phyloP scores from a whole-genome alignment of 108 stramenopile genomes.

The Conticribra guillardii region DNA sequence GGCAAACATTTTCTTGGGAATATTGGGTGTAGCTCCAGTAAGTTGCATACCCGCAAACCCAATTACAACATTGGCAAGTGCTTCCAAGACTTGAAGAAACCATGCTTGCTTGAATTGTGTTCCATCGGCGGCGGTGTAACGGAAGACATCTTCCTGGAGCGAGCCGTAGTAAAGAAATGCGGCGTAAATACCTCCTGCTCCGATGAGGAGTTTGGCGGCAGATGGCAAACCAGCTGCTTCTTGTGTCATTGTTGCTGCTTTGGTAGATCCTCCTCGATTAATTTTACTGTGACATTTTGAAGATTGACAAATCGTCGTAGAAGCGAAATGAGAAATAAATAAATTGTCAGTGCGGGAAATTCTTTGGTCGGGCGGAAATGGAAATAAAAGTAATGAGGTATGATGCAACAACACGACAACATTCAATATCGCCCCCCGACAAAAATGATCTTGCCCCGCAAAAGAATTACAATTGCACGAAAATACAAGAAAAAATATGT shows the following conservation, averaged over 20 bases:
- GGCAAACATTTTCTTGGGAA: constrained; percentile 85
- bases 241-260: constrained; percentile 43
- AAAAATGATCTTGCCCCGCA: too few relatives aligned
- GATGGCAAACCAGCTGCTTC: constrained; percentile 63
- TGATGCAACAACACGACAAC: too few relatives aligned
- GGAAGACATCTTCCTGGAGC: constrained; percentile 95
- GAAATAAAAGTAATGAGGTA: too few relatives aligned
- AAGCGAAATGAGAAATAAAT: too few relatives aligned
- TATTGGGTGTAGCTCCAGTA: constrained; percentile 77
- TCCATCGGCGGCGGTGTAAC: constrained; percentile 86
- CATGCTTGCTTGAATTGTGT: constrained; percentile 89
- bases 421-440: too few relatives aligned
- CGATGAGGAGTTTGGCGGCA: constrained; percentile 79
- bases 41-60: constrained; percentile 88
- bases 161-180: constrained; percentile 96
- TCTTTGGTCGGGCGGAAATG: too few relatives aligned
- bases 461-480: too few relatives aligned
- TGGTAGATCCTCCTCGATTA: constrained; percentile 32
- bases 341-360: too few relatives aligned
- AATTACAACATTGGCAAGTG: constrained; percentile 87
- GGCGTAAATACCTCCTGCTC: constrained; percentile 94
- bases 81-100: constrained; percentile 92
- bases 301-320: neutral
- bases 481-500: too few relatives aligned
- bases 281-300: constrained; percentile 3